phyloP scores from a whole-genome alignment of 176 grass and related monocot genomes.

The Ananas comosus region DNA sequence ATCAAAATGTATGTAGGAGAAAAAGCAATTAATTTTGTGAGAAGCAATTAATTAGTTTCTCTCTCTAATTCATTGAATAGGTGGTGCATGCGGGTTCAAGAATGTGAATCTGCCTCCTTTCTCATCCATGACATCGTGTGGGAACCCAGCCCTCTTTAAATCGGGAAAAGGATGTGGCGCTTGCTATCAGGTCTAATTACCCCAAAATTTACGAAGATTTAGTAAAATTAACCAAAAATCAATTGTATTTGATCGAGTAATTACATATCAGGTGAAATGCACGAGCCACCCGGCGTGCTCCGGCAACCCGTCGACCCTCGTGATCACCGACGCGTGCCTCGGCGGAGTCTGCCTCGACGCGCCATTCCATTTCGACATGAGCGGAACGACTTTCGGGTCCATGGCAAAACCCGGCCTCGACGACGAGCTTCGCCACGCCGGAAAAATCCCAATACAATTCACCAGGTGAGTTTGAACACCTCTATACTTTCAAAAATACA shows the following conservation, averaged over 20 bases:
- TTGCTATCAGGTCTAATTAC: constrained; percentile 40
- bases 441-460: constrained; percentile 35
- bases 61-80: constrained; percentile 16
- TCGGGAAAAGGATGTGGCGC: constrained; percentile 51
- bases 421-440: constrained; percentile 41
- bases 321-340: constrained; percentile 47
- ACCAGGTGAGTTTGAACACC: constrained; percentile 19
- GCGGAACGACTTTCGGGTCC: constrained; percentile 50
- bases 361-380: constrained; percentile 51
- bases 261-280: constrained; percentile 12
- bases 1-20: too few relatives aligned
- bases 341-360: constrained; percentile 29
- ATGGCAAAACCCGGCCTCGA: constrained; percentile 38
- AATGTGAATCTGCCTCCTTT: constrained; percentile 35
- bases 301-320: constrained; percentile 36
- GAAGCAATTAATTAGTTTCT: background rate
- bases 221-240: too few relatives aligned
- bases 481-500: background rate
- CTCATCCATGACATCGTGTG: constrained; percentile 49
- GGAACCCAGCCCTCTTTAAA: constrained; percentile 33
- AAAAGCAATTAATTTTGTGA: background rate
- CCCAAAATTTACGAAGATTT: too few relatives aligned
- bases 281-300: constrained; percentile 37
- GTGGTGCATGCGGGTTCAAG: constrained; percentile 52
- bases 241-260: too few relatives aligned